Evolutionary conservation across 202 grass and related monocot genomes (phyloP), one percentile per base, ranked within the genome.

Genomic region (Schoenoplectus tabernaemontani): DNA sequence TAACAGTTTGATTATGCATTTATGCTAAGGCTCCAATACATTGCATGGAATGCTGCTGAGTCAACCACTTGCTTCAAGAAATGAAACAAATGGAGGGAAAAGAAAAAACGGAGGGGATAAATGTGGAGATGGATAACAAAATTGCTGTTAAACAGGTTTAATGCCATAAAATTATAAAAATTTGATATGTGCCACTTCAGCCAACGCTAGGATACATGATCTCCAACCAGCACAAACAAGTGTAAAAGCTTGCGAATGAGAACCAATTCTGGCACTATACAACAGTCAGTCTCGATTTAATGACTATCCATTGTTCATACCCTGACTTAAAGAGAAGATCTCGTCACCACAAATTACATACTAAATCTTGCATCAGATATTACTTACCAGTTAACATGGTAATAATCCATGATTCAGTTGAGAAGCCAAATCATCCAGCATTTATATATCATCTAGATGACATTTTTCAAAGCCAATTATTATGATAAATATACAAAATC

Each of bases 401-500:
- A n/a, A n/a, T n/a, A n/a, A n/a, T n/a, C n/a, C n/a, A 75, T 75
- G 69, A 75, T 75, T 72, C 23, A 7, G 39, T 30, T 75, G 34
- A 75, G 28, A 75, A 75, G n/a, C n/a, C n/a, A n/a, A 75, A 75
- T 53, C 70, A 75, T 79, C 72, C 77, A 72, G 70, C 54, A 87
- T 78, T 73, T 76, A n/a, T 38, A 82, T 62, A 64, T 78, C 69
- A 84, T 12, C 15, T 15, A 67, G 65, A 47, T 54, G 82, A 48
- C 19, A 81, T n/a, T 24, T 23, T 17, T 75, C 79, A 59, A 23
- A 33, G 43, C 81, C 73, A 79, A 61, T 63, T 59, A 76, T 71
- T 64, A 92, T 50, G 57, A 77, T 85, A 73, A 30, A 47, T 53
- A 63, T 68, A 75, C 84, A 84, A 84, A 87, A 67, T 67, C 32